Evolutionary conservation across 2,329 filamentous ascomycete genomes (phyloP).

Genomic region (Fusarium fracticaudum): DNA sequence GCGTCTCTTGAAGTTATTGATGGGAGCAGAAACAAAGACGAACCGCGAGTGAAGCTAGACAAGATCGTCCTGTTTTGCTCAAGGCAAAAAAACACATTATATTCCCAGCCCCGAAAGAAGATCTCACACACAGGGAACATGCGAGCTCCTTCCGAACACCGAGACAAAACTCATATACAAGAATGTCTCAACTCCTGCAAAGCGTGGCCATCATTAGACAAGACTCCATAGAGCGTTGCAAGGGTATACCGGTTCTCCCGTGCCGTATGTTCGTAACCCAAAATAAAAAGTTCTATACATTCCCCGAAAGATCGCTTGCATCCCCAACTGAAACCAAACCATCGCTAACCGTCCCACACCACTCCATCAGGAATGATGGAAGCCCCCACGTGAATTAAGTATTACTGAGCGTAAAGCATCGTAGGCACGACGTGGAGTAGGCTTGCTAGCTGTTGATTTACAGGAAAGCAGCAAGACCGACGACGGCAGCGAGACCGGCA

Average conservation of each 20-base stretch:
- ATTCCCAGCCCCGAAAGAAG: constrained; percentile 45
- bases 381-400: constrained; percentile 50
- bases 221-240: constrained; percentile 46
- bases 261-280: constrained; percentile 50
- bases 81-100: constrained; percentile 46
- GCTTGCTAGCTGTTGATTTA: constrained; percentile 58
- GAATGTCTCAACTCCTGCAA: constrained; percentile 44
- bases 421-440: constrained; percentile 52
- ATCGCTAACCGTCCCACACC: constrained; percentile 44
- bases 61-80: constrained; percentile 42
- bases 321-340: constrained; percentile 41
- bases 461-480: constrained; percentile 68
- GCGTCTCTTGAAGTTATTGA: constrained; percentile 31
- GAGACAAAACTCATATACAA: constrained; percentile 44
- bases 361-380: constrained; percentile 50
- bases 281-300: constrained; percentile 49
- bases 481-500: constrained; percentile 67
- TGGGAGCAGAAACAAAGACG: constrained; percentile 27
- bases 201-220: constrained; percentile 46
- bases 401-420: constrained; percentile 55
- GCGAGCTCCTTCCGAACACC: constrained; percentile 42
- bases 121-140: constrained; percentile 40
- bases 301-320: constrained; percentile 41
- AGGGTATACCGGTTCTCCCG: constrained; percentile 45
- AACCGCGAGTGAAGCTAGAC: constrained; percentile 40